A percentile compares a stretch with the other conserved stretches of the same genome.
Conservation (phyloP, 2,329 filamentous ascomycete genomes). For the Arthrobotrys megalospora region DNA sequence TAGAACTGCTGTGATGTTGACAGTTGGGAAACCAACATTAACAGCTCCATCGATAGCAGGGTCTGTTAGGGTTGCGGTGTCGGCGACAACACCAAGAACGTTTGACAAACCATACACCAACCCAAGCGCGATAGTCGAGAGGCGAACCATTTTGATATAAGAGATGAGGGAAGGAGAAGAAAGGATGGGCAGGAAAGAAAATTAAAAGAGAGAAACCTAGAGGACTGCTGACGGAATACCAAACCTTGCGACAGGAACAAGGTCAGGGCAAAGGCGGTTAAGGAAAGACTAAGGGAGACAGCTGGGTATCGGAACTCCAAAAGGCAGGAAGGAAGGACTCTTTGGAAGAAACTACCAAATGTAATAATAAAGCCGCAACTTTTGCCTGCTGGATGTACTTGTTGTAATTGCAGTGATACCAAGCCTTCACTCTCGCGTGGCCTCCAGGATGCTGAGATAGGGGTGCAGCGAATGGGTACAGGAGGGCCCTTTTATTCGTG, state of each 20-base stretch:
- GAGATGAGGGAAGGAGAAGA: constrained; percentile 5
- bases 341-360: constrained; percentile 5
- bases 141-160: constrained; percentile 56
- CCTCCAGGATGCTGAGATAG: constrained; percentile 54
- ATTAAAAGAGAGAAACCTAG: constrained; percentile 3
- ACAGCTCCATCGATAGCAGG: constrained; percentile 32
- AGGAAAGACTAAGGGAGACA: constrained; percentile 41
- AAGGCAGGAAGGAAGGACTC: constrained; percentile 27
- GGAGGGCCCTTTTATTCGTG: constrained; percentile 46
- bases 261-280: constrained; percentile 30
- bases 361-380: constrained; percentile 22
- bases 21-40: constrained; percentile 26
- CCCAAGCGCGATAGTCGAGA: constrained; percentile 40
- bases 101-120: constrained; percentile 46
- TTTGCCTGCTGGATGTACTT: constrained; percentile 24
- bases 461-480: constrained; percentile 18
- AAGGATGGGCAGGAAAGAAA: constrained; percentile 4
- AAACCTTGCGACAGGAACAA: constrained; percentile 18
- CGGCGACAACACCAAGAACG: constrained; percentile 38
- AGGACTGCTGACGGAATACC: constrained; percentile 9
- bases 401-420: constrained; percentile 41
- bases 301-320: constrained; percentile 21
- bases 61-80: constrained; percentile 19
- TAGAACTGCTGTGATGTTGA: constrained; percentile 50
- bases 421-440: constrained; percentile 57